Conservation (phyloP, 1,284 basidiomycete species). For the Gastroboletus turbinatus region DNA sequence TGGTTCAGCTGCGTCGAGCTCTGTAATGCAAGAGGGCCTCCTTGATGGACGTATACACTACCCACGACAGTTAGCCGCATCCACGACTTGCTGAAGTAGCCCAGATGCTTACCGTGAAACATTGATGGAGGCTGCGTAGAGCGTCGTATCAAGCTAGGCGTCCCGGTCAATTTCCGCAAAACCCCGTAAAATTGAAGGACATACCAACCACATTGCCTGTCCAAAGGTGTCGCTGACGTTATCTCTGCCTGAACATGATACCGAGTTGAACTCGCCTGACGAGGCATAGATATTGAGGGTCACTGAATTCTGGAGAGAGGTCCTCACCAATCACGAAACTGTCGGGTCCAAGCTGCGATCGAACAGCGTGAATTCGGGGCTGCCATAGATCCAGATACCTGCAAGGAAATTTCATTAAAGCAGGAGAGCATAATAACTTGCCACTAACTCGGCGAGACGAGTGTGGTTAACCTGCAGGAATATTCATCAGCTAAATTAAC, state of each 20-base stretch:
- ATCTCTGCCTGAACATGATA: conserved; percentile 48
- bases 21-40: conserved; percentile 49
- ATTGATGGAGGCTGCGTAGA: conserved; percentile 52
- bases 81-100: neutral
- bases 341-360: conserved; percentile 44
- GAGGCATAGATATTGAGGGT: neutral
- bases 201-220: conserved; percentile 50
- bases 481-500: neutral
- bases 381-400: conserved; percentile 55
- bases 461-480: conserved; percentile 47
- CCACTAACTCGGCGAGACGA: conserved; percentile 42
- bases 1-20: conserved; percentile 49
- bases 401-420: neutral
- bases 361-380: conserved; percentile 46
- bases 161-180: neutral
- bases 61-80: neutral
- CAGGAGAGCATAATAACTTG: neutral
- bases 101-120: conserved; percentile 39
- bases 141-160: conserved; percentile 42
- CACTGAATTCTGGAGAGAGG: neutral
- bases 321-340: conserved; percentile 45
- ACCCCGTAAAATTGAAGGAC: conserved; percentile 2
- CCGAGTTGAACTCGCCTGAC: conserved; percentile 52
- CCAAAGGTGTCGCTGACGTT: conserved; percentile 53
- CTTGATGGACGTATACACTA: conserved; percentile 51